Evolutionary conservation across 371 early-diverging fungal species (phyloP), one percentile per base, ranked within the genome.

Genomic region (Parasitella parasitica): DNA sequence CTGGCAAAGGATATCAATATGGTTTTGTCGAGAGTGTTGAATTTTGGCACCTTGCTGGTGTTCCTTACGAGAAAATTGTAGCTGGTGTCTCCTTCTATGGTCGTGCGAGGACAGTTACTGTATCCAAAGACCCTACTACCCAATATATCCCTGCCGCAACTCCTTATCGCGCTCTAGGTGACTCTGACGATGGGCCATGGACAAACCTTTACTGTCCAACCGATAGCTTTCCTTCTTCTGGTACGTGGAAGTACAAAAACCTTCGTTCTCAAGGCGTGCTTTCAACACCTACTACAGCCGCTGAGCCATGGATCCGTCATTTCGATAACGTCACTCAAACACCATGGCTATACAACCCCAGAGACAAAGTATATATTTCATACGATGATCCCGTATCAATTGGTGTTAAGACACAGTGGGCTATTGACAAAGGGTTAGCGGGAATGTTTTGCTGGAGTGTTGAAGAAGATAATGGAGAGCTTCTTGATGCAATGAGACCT

Each of bases 381-480:
- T 89, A 86, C 43, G 89, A 89, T 54, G 87, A 89, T 54, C 72
- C 72, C 4, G 50, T 72, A n/a, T 84, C 85, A 16, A 57, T 87
- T 48, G 64, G 57, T 2, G 61, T 76, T 57, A 89, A 89, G 67
- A 77, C 78, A n/a, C 63, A 78, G 37, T 83, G 73, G 54, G 85
- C 77, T 6, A 55, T 66, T 13, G 63, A 67, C 12, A 75, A 77
- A 18, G 69, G 71, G 4, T 70, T 87, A 7, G 81, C 54, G 32
- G 62, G 62, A 6, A 28, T 61, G 2, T 54, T 61, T 22, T 16
- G 28, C 3, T 61, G 62, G 62, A 54, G 71, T 41, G 65, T 76
- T 5, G 73, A 73, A 41, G 67, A 76, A 16, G 77, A 76, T 30
- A 82, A 82, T 50, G 65, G 62, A 15, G 87, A 87, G 58, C 59